phyloP scores from a whole-genome alignment of 257 asterid genomes.

The Haberlea rhodopensis region DNA sequence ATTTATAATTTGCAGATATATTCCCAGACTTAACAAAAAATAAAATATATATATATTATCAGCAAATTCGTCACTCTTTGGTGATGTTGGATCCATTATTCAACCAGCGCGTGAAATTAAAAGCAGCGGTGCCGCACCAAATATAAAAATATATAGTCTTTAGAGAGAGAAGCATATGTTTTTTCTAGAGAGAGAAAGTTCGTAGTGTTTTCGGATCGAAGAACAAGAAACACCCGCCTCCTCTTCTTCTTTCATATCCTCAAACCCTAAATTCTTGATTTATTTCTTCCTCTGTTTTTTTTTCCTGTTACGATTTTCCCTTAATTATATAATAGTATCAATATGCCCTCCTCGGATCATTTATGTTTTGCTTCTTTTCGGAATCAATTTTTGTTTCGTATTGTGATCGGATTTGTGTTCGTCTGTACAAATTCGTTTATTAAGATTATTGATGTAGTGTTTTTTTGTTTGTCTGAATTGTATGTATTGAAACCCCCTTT shows the following conservation, averaged over 20 bases:
- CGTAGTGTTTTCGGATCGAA: neutral
- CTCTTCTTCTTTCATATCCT: neutral
- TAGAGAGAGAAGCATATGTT: neutral
- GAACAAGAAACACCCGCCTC: neutral
- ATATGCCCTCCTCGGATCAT: neutral
- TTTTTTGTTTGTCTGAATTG: constrained; percentile 4
- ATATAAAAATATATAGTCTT: too few relatives aligned
- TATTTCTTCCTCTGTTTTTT: neutral
- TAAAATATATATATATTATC: too few relatives aligned
- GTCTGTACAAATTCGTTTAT: neutral
- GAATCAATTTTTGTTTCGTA: neutral
- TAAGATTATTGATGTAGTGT: constrained; percentile 22
- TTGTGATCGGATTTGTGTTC: neutral
- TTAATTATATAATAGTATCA: too few relatives aligned
- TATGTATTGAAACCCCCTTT: constrained; percentile 12
- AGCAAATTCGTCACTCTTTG: neutral
- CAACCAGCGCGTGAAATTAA: neutral
- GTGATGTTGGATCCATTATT: neutral
- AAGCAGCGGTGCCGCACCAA: too few relatives aligned
- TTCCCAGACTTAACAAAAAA: too few relatives aligned
- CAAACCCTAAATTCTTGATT: neutral
- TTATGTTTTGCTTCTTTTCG: neutral
- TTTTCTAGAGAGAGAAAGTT: neutral
- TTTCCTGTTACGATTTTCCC: too few relatives aligned
- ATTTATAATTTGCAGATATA: too few relatives aligned